Base-by-base conservation (phyloP, 305 asterid genomes). In the Fraxinus greggii region DNA sequence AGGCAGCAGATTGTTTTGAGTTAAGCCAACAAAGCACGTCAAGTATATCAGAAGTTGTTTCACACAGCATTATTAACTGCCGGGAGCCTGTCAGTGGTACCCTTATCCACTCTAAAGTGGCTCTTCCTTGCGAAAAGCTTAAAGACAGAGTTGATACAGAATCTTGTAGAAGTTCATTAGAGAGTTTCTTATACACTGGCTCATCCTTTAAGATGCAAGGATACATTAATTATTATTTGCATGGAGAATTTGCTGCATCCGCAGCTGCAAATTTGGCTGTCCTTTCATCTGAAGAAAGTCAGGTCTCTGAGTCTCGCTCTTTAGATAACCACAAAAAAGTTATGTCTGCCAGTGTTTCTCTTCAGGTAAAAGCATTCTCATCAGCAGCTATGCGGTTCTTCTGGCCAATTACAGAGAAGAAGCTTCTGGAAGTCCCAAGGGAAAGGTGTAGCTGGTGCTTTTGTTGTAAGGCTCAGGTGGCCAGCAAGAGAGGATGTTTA, bases 381-480 rank as follows among this genome's bases (percentile, higher is more conserved):
- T 83, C 88, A 29, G 95, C 88, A 54, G 92, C 97, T 28, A 75
- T 78, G 36, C 92, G 93, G 10, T 97, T 97, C 90, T 90, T 92
- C 90, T 97, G 99, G 99, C 99, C 99, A 21, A 89, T 89, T 88
- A 81, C 87, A 15, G 99, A 93, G 84, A 95, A 88, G 89, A 95
- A 91, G 83, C 93, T 95, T 59, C 84, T 89, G 59, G 99, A 95
- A 83, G 92, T 93, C 81, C 97, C 98, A 36, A 88, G 97, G 88
- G 99, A 97, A 91, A 92, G 98, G 87, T 97, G 99, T 83, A 88
- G 95, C 87, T 97, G 99, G 99, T 97, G 99, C 86, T 85, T 93
- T 89, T 85, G 89, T 81, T 97, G 99, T 84, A 93, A 90, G 88
- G 93, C 97, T 84, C 48, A 88, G 75, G 95, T 89, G 38, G 48